Conservation (phyloP, 148 eudicot species). For the Selenicereus undatus region DNA sequence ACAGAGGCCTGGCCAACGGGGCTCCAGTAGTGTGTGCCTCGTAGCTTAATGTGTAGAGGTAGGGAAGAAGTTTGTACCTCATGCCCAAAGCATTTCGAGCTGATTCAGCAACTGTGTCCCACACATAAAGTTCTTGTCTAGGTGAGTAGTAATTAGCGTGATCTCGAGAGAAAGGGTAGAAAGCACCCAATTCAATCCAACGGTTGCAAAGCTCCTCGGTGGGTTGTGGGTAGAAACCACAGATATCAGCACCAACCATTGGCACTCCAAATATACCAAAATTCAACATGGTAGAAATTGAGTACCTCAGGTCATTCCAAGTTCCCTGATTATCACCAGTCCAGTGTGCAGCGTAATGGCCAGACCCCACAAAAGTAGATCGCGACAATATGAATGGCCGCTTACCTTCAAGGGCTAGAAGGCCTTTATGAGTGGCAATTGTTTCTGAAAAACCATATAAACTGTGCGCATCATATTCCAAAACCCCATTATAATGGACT, state of each 20-base stretch:
- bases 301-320: slow-evolving; percentile 71
- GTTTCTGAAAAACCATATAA: slow-evolving; percentile 78
- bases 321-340: slow-evolving; percentile 93
- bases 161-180: slow-evolving; percentile 94
- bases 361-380: slow-evolving; percentile 88
- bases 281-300: slow-evolving; percentile 83
- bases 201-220: slow-evolving; percentile 96
- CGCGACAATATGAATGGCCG: slow-evolving; percentile 85
- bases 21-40: slow-evolving; percentile 83
- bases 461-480: slow-evolving; percentile 95
- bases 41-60: slow-evolving; percentile 79
- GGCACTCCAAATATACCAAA: slow-evolving; percentile 94
- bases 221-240: slow-evolving; percentile 91
- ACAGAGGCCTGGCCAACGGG: slow-evolving; percentile 85
- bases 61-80: slow-evolving; percentile 91
- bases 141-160: slow-evolving; percentile 94
- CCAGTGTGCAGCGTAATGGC: slow-evolving; percentile 92
- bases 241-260: slow-evolving; percentile 95
- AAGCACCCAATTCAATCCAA: slow-evolving; percentile 95
- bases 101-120: slow-evolving; percentile 84
- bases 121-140: slow-evolving; percentile 86
- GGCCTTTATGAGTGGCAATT: slow-evolving; percentile 85
- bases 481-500: slow-evolving; percentile 80
- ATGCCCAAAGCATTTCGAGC: slow-evolving; percentile 91
- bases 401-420: slow-evolving; percentile 68